These are phyloP conservation scores for Fusarium zealandicum DNA, from an alignment of 2,329 filamentous ascomycete species.

Conservation along the genomic window DNA sequence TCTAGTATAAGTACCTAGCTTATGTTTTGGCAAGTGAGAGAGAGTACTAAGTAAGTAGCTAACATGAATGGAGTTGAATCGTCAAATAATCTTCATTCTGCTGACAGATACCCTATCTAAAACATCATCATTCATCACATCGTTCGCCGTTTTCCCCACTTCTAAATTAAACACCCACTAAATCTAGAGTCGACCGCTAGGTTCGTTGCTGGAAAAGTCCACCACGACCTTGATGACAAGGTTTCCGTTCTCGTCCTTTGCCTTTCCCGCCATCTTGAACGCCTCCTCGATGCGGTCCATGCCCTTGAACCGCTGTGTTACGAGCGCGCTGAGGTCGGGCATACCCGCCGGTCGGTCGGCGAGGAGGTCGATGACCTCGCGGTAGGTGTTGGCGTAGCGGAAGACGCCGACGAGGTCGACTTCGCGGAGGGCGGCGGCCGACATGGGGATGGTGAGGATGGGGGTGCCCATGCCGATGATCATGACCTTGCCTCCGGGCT, in stretches of 20 bases:
- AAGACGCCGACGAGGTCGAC: slow-evolving; percentile 76
- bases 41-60: too few relatives aligned
- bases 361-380: slow-evolving; percentile 59
- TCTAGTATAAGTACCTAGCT: too few relatives aligned
- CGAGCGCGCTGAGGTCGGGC: slow-evolving; percentile 70
- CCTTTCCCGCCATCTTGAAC: slow-evolving; percentile 75
- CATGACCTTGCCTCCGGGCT: slow-evolving; percentile 72
- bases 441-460: slow-evolving; percentile 73
- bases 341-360: slow-evolving; percentile 58
- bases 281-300: slow-evolving; percentile 69
- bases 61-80: too few relatives aligned
- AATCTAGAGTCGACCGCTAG: slow-evolving; percentile 23
- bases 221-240: slow-evolving; percentile 79
- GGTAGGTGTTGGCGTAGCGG: slow-evolving; percentile 79
- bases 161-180: slow-evolving; percentile 10
- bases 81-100: slow-evolving; percentile 12
- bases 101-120: not conserved
- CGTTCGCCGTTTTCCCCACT: slow-evolving; percentile 21
- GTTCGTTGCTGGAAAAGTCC: slow-evolving; percentile 48
- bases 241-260: slow-evolving; percentile 72
- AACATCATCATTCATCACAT: slow-evolving; percentile 5
- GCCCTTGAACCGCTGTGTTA: slow-evolving; percentile 74
- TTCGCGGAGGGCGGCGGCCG: slow-evolving; percentile 71
- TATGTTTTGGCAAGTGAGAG: too few relatives aligned
- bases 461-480: slow-evolving; percentile 78